phyloP scores from a whole-genome alignment of 352 stramenopile genomes.

The Elongisporangium undulatum region DNA sequence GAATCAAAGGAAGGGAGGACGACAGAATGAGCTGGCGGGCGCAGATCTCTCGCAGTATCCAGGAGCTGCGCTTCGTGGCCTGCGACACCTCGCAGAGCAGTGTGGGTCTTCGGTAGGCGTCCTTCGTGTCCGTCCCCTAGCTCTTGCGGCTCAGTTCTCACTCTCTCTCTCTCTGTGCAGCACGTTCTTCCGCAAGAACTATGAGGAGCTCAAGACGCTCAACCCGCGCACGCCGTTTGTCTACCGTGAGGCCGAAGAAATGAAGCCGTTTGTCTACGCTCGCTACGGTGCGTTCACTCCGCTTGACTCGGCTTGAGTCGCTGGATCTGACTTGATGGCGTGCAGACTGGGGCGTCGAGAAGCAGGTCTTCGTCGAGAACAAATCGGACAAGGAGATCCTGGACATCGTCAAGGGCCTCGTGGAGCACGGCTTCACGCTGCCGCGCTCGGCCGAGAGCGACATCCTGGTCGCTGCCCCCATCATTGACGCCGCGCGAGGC shows the following conservation, averaged over 20 bases:
- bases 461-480: constrained; percentile 60
- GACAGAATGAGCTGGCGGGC: constrained; percentile 81
- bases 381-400: constrained; percentile 85
- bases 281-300: constrained; percentile 47
- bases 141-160: constrained; percentile 8
- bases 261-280: constrained; percentile 87
- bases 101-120: constrained; percentile 64
- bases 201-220: constrained; percentile 86
- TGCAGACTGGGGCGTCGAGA: constrained; percentile 77
- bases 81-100: constrained; percentile 85
- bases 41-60: constrained; percentile 83
- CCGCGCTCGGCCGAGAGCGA: constrained; percentile 87
- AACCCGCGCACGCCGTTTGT: constrained; percentile 81
- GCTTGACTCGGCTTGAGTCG: not conserved
- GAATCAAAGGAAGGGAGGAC: constrained; percentile 1
- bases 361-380: constrained; percentile 78
- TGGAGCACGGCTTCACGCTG: constrained; percentile 62
- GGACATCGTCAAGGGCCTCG: constrained; percentile 66
- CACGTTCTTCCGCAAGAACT: constrained; percentile 86
- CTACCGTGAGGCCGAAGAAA: constrained; percentile 84
- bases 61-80: constrained; percentile 80
- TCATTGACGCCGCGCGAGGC: constrained; percentile 62
- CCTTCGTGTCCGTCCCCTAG: constrained; percentile 1
- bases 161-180: constrained; percentile 19
- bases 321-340: not conserved